Base-by-base conservation (phyloP, 2,329 filamentous ascomycete genomes). In the Arthrinium phaeospermum region DNA sequence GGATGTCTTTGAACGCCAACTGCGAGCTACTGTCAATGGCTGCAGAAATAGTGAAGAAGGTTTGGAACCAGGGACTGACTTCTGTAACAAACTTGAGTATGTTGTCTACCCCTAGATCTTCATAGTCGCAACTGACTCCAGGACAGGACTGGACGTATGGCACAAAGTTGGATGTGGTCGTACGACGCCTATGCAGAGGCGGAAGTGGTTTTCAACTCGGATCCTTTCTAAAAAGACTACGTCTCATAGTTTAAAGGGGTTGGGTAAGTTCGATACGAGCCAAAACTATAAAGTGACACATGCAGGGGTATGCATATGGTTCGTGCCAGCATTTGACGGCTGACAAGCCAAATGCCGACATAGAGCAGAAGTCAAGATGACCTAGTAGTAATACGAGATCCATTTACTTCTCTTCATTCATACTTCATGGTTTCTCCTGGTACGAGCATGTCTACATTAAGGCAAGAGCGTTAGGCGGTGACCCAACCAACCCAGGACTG, bases 401-500 rank as follows among this genome's bases (percentile, higher is more conserved):
- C 4, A 22, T 47, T 19, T 30, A 4, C 2, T 47, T 47, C 19
- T 4, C 3, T 22, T n/a, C 8, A 47, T 4, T 22, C 0, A 22
- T 7, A 47, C 37, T 10, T 10, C 7, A 10, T 10, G 37, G 1
- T 0, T 41, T 10, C 7, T 10, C n/a, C 46, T 12, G 46, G 10
- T 10, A 41, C 7, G 37, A 41, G 19, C 46, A 22, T 30, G 34
- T 30, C 14, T 57, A 83, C 30, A 83, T 78, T 37, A 83, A 80
- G 49, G 82, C 82, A 27, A 83, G 78, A 2, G 80, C 80, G 74
- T 83, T 83, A 7, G 83, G 82, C 16, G 83, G 83, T 73, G 82
- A 83, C 10, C 79, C 82, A 16, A 83, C 79, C 10, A 81, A 80
- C 1, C 83, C 82, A 57, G 81, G 79, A 44, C 34, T 64, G n/a